Conservation (phyloP, 2,329 filamentous ascomycete species). For the Blumeria hordei region DNA sequence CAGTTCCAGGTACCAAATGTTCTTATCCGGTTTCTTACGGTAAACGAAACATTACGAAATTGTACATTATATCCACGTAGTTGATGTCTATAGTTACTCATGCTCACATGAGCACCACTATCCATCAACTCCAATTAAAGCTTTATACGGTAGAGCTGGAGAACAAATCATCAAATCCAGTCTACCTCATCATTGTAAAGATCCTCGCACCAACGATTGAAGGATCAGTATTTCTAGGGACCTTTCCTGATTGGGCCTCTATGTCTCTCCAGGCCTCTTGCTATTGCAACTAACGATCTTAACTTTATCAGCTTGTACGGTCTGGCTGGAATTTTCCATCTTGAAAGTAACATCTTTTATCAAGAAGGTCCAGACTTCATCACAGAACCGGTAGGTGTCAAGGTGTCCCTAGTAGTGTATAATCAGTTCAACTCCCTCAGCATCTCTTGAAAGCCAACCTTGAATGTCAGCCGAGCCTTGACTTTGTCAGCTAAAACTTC, state of each 20-base stretch:
- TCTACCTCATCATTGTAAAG: no score
- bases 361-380: constrained; percentile 98
- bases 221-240: no score
- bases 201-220: no score
- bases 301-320: constrained; percentile 67
- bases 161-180: no score
- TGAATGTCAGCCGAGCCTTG: constrained; percentile 76
- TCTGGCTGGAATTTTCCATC: constrained; percentile 51
- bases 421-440: constrained; percentile 6
- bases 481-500: constrained; percentile 83
- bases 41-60: no score
- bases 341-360: constrained; percentile 99
- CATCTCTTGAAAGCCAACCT: constrained; percentile 31
- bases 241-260: constrained; percentile 5
- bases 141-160: no score
- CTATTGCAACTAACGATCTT: constrained; percentile 98
- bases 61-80: no score
- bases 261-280: constrained; percentile 43
- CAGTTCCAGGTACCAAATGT: no score
- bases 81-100: no score
- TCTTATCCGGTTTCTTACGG: no score
- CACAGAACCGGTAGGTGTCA: constrained; percentile 96
- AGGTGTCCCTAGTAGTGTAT: constrained; percentile 49
- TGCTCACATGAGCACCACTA: no score
- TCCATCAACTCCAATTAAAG: no score